These are phyloP conservation scores for Backusella macrospora DNA, from an alignment of 192 early-diverging fungal species.

Conservation along the genomic window DNA sequence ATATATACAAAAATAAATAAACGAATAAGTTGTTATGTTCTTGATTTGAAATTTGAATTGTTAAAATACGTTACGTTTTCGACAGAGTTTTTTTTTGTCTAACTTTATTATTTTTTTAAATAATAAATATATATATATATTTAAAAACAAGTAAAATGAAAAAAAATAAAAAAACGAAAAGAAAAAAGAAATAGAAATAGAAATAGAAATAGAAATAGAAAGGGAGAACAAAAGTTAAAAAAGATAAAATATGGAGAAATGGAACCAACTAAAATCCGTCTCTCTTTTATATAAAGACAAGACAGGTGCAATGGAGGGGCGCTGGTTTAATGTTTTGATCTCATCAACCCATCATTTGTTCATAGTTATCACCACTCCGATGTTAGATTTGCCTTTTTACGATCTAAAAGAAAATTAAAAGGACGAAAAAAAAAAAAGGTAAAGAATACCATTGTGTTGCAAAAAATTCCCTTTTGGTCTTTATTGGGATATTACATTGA, in stretches of 20 bases:
- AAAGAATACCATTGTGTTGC: constrained; percentile 16
- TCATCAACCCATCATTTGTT: constrained; percentile 8
- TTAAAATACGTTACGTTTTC: not conserved
- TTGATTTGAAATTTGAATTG: not conserved
- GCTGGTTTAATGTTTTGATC: constrained; percentile 12
- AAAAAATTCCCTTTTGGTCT: not conserved
- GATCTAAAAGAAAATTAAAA: constrained; percentile 8
- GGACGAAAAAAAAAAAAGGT: constrained; percentile 13
- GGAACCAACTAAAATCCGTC: not conserved
- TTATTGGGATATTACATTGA: constrained; percentile 4
- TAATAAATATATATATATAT: not conserved
- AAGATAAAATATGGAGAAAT: constrained; percentile 4
- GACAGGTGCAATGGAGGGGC: not conserved
- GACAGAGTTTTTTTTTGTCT: not conserved
- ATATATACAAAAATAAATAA: not conserved
- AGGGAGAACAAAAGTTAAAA: not conserved
- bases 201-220: not conserved
- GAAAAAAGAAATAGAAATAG: not conserved
- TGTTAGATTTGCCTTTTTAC: constrained; percentile 20
- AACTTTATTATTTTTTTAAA: not conserved
- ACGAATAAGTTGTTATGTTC: not conserved
- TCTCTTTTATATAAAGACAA: constrained; percentile 1
- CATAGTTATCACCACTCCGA: not conserved
- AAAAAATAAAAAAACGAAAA: not conserved
- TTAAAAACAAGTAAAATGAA: not conserved